Evolutionary conservation across 2,329 filamentous ascomycete genomes (phyloP).

Genomic region (Nigrospora sphaerica): DNA sequence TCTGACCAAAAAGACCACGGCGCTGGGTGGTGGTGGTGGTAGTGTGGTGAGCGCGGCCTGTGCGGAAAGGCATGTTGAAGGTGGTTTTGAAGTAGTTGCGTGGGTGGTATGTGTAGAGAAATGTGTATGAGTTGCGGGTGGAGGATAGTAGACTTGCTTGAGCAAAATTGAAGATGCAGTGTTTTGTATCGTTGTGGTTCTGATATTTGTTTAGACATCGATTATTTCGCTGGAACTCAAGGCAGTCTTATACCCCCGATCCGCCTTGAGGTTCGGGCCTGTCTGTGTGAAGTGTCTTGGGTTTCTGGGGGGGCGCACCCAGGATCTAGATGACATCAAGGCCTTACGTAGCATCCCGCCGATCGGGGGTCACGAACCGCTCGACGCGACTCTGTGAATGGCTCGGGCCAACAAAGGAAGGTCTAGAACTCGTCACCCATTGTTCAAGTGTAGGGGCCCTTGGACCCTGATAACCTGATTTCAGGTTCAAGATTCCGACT

Average conservation of each 20-base stretch:
- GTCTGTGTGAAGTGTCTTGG: no score
- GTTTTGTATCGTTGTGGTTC: no score
- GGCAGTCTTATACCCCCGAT: background rate
- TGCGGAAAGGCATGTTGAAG: conserved; percentile 1
- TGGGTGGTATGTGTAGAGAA: no score
- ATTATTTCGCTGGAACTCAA: no score
- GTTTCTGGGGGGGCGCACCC: background rate
- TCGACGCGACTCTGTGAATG: background rate
- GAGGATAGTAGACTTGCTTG: background rate
- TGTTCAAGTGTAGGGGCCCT: background rate
- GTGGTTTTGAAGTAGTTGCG: background rate
- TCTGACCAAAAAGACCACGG: conserved; percentile 30
- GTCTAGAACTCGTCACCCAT: background rate
- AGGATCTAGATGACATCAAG: conserved; percentile 5
- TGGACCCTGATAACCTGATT: background rate
- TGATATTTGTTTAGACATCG: no score
- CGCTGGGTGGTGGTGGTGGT: conserved; percentile 22
- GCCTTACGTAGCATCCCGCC: conserved; percentile 3
- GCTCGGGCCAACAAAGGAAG: background rate
- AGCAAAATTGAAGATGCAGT: no score
- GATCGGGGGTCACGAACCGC: conserved; percentile 2
- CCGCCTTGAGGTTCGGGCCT: no score
- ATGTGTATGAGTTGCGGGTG: background rate
- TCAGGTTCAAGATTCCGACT: no score
- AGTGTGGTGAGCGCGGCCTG: background rate